Evolutionary conservation across 257 asterid genomes (phyloP).

Genomic region (Euphrasia confusa): DNA sequence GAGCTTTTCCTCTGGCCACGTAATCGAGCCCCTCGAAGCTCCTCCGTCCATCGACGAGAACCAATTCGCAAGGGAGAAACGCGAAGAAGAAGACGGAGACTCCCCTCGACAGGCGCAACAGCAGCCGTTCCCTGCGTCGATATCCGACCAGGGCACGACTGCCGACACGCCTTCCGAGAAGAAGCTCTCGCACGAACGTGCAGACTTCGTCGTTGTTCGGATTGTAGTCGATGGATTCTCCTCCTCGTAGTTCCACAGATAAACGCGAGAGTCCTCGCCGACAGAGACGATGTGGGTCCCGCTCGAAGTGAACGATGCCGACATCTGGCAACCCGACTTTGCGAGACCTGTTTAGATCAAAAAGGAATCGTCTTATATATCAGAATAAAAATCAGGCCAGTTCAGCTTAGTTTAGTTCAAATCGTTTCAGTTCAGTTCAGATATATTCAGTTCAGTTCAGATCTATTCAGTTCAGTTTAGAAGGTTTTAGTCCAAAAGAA

Average conservation of each 20-base stretch:
- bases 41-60: conserved; percentile 52
- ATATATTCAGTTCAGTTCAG: no score
- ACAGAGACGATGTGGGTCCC: conserved; percentile 69
- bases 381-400: no score
- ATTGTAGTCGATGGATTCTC: conserved; percentile 26
- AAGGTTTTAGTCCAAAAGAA: no score
- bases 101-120: background rate
- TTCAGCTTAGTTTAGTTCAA: no score
- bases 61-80: conserved; percentile 66
- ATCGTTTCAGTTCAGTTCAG: no score
- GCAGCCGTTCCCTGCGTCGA: background rate
- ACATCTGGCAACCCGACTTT: conserved; percentile 64
- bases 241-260: conserved; percentile 47
- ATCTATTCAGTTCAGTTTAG: no score
- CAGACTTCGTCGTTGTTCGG: conserved; percentile 30
- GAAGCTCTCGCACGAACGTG: conserved; percentile 68
- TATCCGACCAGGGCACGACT: conserved; percentile 59
- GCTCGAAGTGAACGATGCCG: conserved; percentile 57
- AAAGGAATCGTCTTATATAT: background rate
- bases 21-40: conserved; percentile 40
- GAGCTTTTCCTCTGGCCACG: conserved; percentile 93
- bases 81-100: conserved; percentile 26
- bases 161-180: conserved; percentile 43
- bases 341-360: conserved; percentile 12
- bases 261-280: conserved; percentile 67